phyloP scores from a whole-genome alignment of 306 rosid genomes.

The Lagenaria siceraria region DNA sequence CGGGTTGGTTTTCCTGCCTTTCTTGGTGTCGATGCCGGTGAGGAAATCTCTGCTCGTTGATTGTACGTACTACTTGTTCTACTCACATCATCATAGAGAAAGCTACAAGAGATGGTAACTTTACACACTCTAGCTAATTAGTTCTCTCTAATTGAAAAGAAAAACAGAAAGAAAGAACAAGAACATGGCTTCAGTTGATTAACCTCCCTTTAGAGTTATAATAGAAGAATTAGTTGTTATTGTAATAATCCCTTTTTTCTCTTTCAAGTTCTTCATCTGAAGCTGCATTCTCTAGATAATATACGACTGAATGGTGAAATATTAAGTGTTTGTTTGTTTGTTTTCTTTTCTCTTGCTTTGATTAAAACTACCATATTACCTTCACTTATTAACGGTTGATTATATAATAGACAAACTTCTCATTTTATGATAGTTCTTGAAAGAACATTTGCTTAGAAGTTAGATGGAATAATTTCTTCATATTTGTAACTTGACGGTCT shows the following conservation, averaged over 20 bases:
- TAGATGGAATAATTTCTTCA: too few species aligned
- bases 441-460: too few species aligned
- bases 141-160: background rate
- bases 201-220: background rate
- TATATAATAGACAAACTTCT: background rate
- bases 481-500: too few species aligned
- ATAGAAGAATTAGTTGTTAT: background rate
- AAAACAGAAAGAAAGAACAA: background rate
- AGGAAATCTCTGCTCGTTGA: background rate
- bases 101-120: background rate
- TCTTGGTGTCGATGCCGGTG: slow-evolving; percentile 5
- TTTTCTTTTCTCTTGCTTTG: background rate
- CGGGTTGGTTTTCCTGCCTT: slow-evolving; percentile 7
- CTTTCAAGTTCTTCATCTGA: background rate
- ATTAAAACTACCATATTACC: background rate
- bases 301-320: background rate
- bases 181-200: background rate
- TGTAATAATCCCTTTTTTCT: background rate
- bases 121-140: background rate
- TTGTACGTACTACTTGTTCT: background rate
- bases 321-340: background rate
- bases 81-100: background rate
- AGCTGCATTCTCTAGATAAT: too few species aligned
- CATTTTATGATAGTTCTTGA: too few species aligned
- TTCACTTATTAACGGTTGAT: background rate